These are phyloP conservation scores for Penicillium crystallinum DNA, from an alignment of 495 filamentous ascomycete genomes.

Conservation along the genomic window DNA sequence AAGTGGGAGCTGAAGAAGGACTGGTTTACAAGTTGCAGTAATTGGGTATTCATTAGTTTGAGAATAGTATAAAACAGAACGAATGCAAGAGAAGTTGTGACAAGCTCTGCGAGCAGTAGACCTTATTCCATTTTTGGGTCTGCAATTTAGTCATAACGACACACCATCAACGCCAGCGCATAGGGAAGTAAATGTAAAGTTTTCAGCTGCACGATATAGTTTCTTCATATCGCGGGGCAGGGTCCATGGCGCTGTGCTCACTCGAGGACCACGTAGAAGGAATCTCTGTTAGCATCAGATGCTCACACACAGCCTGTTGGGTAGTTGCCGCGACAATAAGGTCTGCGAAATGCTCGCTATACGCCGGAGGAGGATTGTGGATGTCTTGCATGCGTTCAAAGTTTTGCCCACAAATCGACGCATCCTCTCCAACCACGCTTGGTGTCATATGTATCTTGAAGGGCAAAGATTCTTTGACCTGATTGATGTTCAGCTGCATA, in stretches of 20 bases:
- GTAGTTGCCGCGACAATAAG: background rate
- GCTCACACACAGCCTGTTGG: background rate
- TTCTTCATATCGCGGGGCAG: background rate
- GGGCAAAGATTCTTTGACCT: conserved; percentile 15
- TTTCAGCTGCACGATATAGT: background rate
- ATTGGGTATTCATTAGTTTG: background rate
- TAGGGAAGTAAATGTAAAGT: background rate
- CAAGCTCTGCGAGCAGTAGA: too few relatives aligned
- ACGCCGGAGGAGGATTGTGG: conserved; percentile 12
- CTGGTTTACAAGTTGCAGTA: conserved; percentile 29
- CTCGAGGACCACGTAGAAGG: background rate
- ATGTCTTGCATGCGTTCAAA: conserved; percentile 3
- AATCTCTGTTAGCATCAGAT: background rate
- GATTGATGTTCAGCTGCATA: background rate
- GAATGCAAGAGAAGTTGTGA: background rate
- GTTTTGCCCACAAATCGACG: background rate
- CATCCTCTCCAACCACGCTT: background rate
- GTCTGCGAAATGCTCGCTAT: conserved; percentile 10
- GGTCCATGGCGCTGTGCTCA: background rate
- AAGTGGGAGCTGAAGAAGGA: conserved; percentile 38
- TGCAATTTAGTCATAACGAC: background rate
- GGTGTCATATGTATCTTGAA: conserved; percentile 20
- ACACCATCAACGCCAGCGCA: background rate
- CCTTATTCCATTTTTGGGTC: too few relatives aligned
- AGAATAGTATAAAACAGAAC: background rate